These are phyloP conservation scores for Termitomyces sp. DNA, from an alignment of 768 basidiomycete species.

Conservation along the genomic window DNA sequence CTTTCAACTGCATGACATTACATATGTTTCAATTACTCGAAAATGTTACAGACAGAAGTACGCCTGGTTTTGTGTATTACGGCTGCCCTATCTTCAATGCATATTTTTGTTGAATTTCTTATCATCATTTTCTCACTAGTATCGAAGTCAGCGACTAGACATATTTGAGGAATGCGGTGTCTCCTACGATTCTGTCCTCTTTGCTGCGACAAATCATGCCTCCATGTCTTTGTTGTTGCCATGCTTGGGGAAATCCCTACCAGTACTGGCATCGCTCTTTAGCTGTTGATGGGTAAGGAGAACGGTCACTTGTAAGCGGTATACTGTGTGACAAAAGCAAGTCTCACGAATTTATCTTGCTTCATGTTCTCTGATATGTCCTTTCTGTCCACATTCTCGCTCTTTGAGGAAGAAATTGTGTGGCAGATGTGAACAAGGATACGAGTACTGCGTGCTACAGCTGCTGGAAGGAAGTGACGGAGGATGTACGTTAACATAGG, in stretches of 20 bases:
- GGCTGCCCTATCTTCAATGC: too few relatives aligned
- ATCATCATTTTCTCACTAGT: not conserved
- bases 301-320: not conserved
- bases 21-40: too few relatives aligned
- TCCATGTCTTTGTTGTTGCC: not conserved
- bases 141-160: not conserved
- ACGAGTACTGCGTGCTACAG: not conserved
- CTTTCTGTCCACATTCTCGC: not conserved
- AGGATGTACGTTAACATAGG: not conserved
- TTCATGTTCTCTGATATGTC: not conserved
- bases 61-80: too few relatives aligned
- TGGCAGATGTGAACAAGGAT: not conserved
- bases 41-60: too few relatives aligned
- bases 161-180: too few relatives aligned
- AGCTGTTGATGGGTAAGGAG: not conserved
- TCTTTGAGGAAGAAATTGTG: not conserved
- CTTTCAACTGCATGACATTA: too few relatives aligned
- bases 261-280: not conserved
- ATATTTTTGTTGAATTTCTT: too few relatives aligned
- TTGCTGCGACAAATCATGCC: not conserved
- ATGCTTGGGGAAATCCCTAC: not conserved
- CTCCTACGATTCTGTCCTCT: too few relatives aligned
- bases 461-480: not conserved
- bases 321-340: not conserved
- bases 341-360: not conserved